phyloP scores from a whole-genome alignment of 345 rosid genomes.

The Conringia planisiliqua region DNA sequence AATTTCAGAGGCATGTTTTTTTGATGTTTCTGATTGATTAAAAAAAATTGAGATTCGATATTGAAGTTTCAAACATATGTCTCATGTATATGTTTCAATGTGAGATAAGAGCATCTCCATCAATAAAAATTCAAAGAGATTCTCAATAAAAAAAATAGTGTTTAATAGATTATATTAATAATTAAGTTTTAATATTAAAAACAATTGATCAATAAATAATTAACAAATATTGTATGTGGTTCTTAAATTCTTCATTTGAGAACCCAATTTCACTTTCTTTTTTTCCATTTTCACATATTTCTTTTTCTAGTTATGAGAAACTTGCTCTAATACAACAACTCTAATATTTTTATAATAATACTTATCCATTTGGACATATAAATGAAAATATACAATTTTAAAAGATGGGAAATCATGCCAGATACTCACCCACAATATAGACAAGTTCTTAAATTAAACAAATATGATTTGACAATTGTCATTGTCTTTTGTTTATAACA shows the following conservation, averaged over 20 bases:
- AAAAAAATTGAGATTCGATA: neutral
- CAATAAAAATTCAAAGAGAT: no score
- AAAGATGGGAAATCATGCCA: conserved; percentile 12
- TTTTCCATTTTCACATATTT: no score
- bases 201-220: no score
- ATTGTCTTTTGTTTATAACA: conserved; percentile 4
- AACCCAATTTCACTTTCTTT: no score
- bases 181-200: no score
- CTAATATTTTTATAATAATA: neutral
- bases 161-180: no score
- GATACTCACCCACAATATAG: conserved; percentile 7
- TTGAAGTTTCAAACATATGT: neutral
- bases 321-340: no score
- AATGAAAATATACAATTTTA: neutral
- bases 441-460: conserved; percentile 16
- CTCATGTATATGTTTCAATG: no score
- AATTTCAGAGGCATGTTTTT: neutral
- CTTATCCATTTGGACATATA: neutral
- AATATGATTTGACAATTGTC: conserved; percentile 27
- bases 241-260: no score
- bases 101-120: neutral
- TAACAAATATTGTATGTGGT: no score
- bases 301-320: no score
- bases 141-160: no score
- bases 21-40: neutral